A percentile compares a stretch with the other conserved stretches of the same genome.
These are phyloP conservation scores for Suillus sp. DNA, from an alignment of 768 basidiomycete genomes.

Conservation along the genomic window DNA sequence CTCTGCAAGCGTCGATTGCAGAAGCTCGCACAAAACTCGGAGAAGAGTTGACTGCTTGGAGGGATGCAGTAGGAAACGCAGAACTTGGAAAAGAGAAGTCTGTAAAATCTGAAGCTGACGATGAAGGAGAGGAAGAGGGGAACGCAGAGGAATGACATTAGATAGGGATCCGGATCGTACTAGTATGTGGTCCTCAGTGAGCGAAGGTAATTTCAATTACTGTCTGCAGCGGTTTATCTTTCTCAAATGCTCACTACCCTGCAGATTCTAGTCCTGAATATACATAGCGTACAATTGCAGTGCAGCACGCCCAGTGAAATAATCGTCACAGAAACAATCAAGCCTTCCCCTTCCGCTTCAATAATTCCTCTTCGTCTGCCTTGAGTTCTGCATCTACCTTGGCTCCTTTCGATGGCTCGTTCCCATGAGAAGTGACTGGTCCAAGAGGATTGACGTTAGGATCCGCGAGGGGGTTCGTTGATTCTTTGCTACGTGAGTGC, in stretches of 20 bases:
- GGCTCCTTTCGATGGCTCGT: conserved; percentile 60
- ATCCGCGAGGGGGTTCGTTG: conserved; percentile 29
- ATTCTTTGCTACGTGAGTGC: conserved; percentile 35
- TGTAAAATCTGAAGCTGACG: conserved; percentile 43
- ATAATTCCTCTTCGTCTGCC: conserved; percentile 49
- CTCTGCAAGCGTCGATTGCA: conserved; percentile 49
- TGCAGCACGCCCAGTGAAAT: not conserved
- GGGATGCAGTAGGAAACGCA: conserved; percentile 66
- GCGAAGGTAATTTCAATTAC: not conserved
- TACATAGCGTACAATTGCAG: conserved; percentile 2
- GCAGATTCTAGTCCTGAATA: not conserved
- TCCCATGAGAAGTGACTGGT: conserved; percentile 54
- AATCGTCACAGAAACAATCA: conserved; percentile 14
- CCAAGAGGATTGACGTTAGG: conserved; percentile 47
- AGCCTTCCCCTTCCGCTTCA: conserved; percentile 46
- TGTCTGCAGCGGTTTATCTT: not conserved
- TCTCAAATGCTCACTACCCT: not conserved
- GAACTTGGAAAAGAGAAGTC: conserved; percentile 63
- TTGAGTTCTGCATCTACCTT: conserved; percentile 59
- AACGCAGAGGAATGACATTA: conserved; percentile 31
- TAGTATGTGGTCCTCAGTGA: not conserved
- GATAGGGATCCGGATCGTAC: not conserved
- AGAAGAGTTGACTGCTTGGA: conserved; percentile 72
- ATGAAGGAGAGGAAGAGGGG: conserved; percentile 51
- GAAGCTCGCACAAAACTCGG: conserved; percentile 59